Evolutionary conservation across 345 rosid genomes (phyloP).

Genomic region (Excoecaria cochinchinensis): DNA sequence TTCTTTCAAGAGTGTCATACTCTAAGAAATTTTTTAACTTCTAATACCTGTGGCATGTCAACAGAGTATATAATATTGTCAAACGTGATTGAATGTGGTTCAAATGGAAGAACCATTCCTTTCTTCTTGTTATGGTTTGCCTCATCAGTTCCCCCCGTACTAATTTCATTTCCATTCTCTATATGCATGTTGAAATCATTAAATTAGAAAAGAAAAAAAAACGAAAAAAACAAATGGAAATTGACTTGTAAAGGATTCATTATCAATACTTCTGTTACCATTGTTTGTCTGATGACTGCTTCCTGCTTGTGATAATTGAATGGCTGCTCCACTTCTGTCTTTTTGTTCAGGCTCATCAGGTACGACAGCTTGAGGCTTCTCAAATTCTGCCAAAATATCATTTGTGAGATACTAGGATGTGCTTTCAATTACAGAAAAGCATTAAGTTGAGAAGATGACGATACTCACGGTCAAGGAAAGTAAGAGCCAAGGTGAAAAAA

Average conservation of each 20-base stretch:
- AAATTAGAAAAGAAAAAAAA: neutral
- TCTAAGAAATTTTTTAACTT: neutral
- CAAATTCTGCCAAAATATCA: conserved; percentile 47
- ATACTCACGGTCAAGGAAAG: conserved; percentile 55
- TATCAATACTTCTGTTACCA: conserved; percentile 3
- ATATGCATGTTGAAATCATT: neutral
- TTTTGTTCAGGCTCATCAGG: conserved; percentile 16
- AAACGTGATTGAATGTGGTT: conserved; percentile 58
- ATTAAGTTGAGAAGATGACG: neutral
- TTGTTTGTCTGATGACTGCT: neutral
- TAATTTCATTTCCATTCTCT: neutral
- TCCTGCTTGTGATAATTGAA: conserved; percentile 3
- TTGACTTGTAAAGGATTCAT: neutral
- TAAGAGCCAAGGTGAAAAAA: conserved; percentile 39
- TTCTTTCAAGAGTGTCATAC: neutral
- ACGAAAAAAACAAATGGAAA: neutral
- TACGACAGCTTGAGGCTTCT: conserved; percentile 45
- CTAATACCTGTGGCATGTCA: conserved; percentile 70
- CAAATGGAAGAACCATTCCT: conserved; percentile 78
- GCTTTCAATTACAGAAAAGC: neutral
- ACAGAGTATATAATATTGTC: conserved; percentile 59
- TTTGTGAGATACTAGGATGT: neutral
- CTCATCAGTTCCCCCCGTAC: neutral
- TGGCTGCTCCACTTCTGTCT: conserved; percentile 8
- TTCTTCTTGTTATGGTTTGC: conserved; percentile 31